Base-by-base conservation (phyloP, 208 protist species). In the Leishmania guyanensis region DNA sequence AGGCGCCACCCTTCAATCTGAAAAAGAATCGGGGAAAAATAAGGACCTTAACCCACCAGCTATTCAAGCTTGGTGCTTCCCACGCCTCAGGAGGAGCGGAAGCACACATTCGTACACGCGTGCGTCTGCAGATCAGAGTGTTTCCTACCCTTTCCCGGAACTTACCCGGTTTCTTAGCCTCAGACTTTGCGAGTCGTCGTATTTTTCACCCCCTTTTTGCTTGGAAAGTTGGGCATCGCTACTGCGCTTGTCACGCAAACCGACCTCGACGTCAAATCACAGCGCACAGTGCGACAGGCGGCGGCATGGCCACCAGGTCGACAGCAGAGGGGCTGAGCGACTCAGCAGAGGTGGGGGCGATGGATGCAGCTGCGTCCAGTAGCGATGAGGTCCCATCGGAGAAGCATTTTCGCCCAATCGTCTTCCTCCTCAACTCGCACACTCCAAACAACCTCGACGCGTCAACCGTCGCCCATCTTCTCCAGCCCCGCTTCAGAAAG, bases 371-470 rank as follows among this genome's bases (percentile, higher is more conserved):
- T 33, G 69, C 39, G 69, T 10, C 26, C 22, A 36, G 48, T 14
- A 50, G 20, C 51, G 8, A 17, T 1, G 20, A 9, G 16, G 68
- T 14, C n/a, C 5, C 29, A 16, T 10, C 20, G 33, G 50, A 33
- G 0, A 48, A 82, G 26, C 46, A 20, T 5, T 84, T 88, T n/a
- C 60, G 70, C 60, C 81, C 84, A 0, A 39, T 85, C 53, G 50
- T 85, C 14, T 82, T 88, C 33, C 39, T 80, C 2, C 64, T 88
- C n/a, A 78, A 64, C 17, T 85, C 77, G 5, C 79, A 78, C 36
- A 87, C 79, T 3, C 54, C 76, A 14, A 75, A 83, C 50, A 65
- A 81, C 51, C 33, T 88, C 53, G 81, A 84, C 26, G 84, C 79
- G 33, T 48, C 77, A 4, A 78, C 39, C 14, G 74, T 84, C 14